Evolutionary conservation across 2,329 filamentous ascomycete species (phyloP), one percentile per base, ranked within the genome.

Genomic region (Blastomyces percursus): DNA sequence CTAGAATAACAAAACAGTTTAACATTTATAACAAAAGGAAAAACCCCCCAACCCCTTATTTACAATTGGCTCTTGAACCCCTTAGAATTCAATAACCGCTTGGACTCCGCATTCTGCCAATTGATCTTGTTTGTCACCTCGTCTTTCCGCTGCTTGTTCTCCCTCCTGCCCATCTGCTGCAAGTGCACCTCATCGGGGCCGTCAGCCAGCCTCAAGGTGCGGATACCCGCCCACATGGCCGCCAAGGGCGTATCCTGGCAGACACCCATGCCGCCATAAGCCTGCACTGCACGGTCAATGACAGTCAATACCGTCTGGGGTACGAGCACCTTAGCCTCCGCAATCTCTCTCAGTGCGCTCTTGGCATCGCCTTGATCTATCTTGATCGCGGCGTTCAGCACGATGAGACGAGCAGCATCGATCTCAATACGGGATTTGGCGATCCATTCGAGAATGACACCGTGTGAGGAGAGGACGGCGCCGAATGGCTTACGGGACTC

Each of bases 141-240:
- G 71, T 79, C 72, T 73, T 77, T 74, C 67, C 79, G 68, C 74
- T 79, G 64, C 74, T 78, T 71, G 75, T 83, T 79, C 81, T 84
- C 68, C 79, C 84, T 68, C 79, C 77, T 67, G 73, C 85, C 76
- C 76, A 82, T 70, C 77, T 79, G 75, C 75, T 80, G 66, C 77
- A 92, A 77, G 75, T 95, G 94, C 64, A 97, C 94, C 84, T 99
- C 94, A 77, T 99, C 94, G 0, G 94, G 94, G 0, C 94, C 94
- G 76, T 99, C 94, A 0, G 91, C 91, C 68, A 96, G 84, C 65
- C 90, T 82, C 76, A 96, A 81, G 7, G 92, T 96, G 63, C 91
- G 82, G 71, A 91, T 89, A 64, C 82, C 79, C 24, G 90, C 86
- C 86, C 90, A 96, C 84, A 92, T 87, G 73, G 81, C 82, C 14